Evolutionary conservation across 2,329 filamentous ascomycete genomes (phyloP).

Genomic region (Lasiodiplodia hormozganensis): DNA sequence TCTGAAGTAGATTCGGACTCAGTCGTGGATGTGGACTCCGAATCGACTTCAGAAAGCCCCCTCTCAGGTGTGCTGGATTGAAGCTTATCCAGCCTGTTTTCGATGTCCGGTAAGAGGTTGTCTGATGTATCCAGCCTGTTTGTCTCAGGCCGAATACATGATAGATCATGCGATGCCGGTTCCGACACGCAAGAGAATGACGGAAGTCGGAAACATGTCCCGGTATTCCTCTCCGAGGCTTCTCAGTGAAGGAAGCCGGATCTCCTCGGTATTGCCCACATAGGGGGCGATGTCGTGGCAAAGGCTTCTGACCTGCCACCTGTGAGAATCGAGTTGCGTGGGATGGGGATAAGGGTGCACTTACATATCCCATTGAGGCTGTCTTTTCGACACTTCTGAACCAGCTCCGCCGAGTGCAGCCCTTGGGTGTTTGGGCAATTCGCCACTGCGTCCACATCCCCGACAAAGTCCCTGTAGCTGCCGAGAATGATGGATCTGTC

Average conservation of each 20-base stretch:
- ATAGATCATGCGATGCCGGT: no score
- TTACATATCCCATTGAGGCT: not conserved
- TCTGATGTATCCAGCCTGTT: no score
- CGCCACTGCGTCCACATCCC: not conserved
- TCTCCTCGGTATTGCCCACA: not conserved
- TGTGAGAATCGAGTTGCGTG: not conserved
- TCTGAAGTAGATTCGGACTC: no score
- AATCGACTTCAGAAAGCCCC: no score
- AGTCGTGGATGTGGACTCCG: no score
- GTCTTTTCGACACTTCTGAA: not conserved
- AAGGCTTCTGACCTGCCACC: not conserved
- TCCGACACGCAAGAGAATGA: no score
- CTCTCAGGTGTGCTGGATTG: no score
- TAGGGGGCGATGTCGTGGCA: not conserved
- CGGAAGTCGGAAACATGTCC: no score
- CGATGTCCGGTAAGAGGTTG: no score
- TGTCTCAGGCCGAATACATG: no score
- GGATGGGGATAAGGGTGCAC: not conserved
- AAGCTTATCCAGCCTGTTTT: no score
- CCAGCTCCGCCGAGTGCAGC: not conserved
- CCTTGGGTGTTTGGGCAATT: not conserved
- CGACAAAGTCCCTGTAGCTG: not conserved
- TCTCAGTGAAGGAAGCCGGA: not conserved
- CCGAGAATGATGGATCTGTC: not conserved
- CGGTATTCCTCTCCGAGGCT: no score